These are phyloP conservation scores for Pichia scutulata DNA, from an alignment of 805 yeast species.

Conservation along the genomic window DNA sequence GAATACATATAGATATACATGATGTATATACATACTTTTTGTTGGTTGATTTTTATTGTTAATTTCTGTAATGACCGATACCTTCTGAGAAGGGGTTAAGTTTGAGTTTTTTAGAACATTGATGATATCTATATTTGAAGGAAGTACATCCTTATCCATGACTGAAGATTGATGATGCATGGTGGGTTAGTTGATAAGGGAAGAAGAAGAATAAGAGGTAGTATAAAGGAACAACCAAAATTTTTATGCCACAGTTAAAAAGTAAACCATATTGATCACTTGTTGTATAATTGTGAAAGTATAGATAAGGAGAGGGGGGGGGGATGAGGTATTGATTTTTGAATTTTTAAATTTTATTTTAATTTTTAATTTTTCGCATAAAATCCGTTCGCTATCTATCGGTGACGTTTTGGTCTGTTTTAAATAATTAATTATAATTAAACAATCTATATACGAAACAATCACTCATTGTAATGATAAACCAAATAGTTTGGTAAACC, in stretches of 20 bases:
- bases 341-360: too few relatives aligned
- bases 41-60: constrained; percentile 20
- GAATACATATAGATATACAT: too few relatives aligned
- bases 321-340: too few relatives aligned
- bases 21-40: constrained; percentile 20
- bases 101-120: constrained; percentile 16
- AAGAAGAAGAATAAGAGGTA: background rate
- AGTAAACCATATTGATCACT: background rate
- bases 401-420: too few relatives aligned
- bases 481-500: constrained; percentile 95
- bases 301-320: background rate
- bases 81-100: constrained; percentile 17
- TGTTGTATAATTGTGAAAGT: too few relatives aligned
- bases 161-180: constrained; percentile 26
- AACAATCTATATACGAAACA: background rate
- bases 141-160: constrained; percentile 18
- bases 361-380: too few relatives aligned
- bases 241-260: background rate
- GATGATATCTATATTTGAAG: constrained; percentile 12
- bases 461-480: constrained; percentile 76
- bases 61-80: constrained; percentile 16
- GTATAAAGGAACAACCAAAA: background rate
- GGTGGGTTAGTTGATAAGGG: background rate
- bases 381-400: too few relatives aligned
- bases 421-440: background rate